phyloP scores from a whole-genome alignment of 495 filamentous ascomycete species.

The Talaromyces trachyspermus region DNA sequence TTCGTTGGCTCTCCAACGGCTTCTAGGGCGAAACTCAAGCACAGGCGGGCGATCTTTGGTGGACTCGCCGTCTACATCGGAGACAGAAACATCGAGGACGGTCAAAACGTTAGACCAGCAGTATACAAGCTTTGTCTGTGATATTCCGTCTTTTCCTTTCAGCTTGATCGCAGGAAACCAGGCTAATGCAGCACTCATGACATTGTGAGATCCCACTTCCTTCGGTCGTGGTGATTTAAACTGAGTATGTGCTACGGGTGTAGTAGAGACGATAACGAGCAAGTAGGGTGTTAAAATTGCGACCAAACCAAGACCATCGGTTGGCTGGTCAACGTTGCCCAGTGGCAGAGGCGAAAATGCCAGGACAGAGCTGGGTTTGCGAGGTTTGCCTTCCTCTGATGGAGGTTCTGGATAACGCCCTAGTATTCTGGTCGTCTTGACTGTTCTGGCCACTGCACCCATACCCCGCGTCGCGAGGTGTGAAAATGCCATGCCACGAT shows the following conservation, averaged over 20 bases:
- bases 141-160: constrained; percentile 58
- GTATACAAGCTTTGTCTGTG: constrained; percentile 76
- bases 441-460: constrained; percentile 72
- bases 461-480: constrained; percentile 89
- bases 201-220: constrained; percentile 78
- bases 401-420: constrained; percentile 74
- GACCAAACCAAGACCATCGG: constrained; percentile 83
- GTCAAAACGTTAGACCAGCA: constrained; percentile 97
- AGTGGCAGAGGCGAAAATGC: constrained; percentile 86
- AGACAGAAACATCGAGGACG: constrained; percentile 76
- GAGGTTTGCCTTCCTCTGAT: constrained; percentile 49
- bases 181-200: constrained; percentile 86
- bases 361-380: constrained; percentile 92
- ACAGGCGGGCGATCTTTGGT: constrained; percentile 62
- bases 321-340: constrained; percentile 82
- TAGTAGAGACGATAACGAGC: constrained; percentile 93
- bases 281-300: constrained; percentile 95
- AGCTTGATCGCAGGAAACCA: constrained; percentile 97
- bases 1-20: constrained; percentile 89
- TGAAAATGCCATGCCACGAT: constrained; percentile 94
- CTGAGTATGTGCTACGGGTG: constrained; percentile 90
- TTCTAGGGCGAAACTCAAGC: constrained; percentile 73
- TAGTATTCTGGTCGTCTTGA: constrained; percentile 84
- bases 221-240: constrained; percentile 86
- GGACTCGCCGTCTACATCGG: constrained; percentile 52